A percentile compares a stretch with the other conserved stretches of the same genome.
Evolutionary conservation across 805 yeast genomes (phyloP).

Genomic region (Wickerhamomyces subpelliculosus): DNA sequence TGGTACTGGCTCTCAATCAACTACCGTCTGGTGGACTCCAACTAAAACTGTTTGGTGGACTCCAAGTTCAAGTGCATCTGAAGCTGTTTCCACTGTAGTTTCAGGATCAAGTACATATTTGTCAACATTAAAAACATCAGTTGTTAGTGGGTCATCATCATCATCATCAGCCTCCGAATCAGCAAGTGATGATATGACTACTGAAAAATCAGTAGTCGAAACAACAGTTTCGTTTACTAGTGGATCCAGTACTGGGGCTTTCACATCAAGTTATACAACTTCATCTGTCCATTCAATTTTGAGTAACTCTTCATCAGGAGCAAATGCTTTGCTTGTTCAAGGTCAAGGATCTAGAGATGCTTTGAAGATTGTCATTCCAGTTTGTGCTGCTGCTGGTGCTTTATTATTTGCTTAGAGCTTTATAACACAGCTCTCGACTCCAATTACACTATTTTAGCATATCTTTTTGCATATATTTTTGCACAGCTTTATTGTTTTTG

Average conservation of each 20-base stretch:
- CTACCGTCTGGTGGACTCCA: constrained; percentile 17
- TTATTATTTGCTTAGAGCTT: not conserved
- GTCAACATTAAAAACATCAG: not conserved
- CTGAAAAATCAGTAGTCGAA: constrained; percentile 4
- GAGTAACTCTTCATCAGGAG: constrained; percentile 9
- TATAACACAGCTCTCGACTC: no score
- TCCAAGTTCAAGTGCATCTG: constrained; percentile 7
- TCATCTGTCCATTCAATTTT: constrained; percentile 5
- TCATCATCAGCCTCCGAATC: not conserved
- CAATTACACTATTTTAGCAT: no score
- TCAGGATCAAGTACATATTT: not conserved
- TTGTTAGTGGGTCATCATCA: constrained; percentile 1
- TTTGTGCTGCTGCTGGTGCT: constrained; percentile 6
- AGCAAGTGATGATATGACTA: not conserved
- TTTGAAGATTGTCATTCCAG: constrained; percentile 6
- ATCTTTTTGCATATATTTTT: not conserved
- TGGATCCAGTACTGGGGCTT: constrained; percentile 11
- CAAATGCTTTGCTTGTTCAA: no score
- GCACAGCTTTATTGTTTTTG: no score
- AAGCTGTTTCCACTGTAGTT: constrained; percentile 1
- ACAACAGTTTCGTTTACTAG: constrained; percentile 6
- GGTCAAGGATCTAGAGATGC: no score
- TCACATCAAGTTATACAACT: constrained; percentile 10
- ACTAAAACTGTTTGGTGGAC: constrained; percentile 9
- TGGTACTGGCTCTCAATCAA: constrained; percentile 4